A percentile compares a stretch with the other conserved stretches of the same genome.
Conservation (phyloP, 306 rosid genomes). For the Benincasa hispida region DNA sequence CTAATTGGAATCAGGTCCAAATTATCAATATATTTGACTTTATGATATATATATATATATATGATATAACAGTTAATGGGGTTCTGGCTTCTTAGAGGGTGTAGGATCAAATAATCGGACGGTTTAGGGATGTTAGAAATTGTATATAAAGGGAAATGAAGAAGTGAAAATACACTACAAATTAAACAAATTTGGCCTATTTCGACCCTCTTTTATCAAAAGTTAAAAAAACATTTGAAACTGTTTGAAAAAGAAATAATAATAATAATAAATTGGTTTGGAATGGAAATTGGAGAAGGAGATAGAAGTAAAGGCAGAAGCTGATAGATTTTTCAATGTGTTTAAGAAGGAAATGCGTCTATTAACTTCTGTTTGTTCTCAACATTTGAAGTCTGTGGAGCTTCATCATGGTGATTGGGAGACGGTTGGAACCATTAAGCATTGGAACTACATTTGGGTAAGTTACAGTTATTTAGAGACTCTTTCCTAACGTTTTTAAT, state of each 20-base stretch:
- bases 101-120: too few species aligned
- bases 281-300: constrained; percentile 9
- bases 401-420: constrained; percentile 13
- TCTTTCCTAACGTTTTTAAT: too few species aligned
- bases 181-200: too few species aligned
- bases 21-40: background rate
- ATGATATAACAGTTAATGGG: background rate
- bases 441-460: constrained; percentile 6
- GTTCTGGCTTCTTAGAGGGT: background rate
- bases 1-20: too few species aligned
- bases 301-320: constrained; percentile 1
- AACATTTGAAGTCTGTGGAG: background rate
- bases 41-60: background rate
- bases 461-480: too few species aligned
- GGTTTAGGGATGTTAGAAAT: background rate
- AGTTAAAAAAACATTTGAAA: too few species aligned
- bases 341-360: background rate
- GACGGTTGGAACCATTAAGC: background rate
- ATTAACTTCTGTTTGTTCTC: background rate
- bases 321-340: background rate
- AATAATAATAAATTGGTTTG: background rate
- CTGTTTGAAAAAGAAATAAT: too few species aligned
- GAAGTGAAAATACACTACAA: too few species aligned
- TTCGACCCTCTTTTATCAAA: too few species aligned
- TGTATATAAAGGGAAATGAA: background rate